A percentile compares a stretch with the other conserved stretches of the same genome.
Evolutionary conservation across 768 basidiomycete species (phyloP).

Genomic region (Lactarius psammicola): DNA sequence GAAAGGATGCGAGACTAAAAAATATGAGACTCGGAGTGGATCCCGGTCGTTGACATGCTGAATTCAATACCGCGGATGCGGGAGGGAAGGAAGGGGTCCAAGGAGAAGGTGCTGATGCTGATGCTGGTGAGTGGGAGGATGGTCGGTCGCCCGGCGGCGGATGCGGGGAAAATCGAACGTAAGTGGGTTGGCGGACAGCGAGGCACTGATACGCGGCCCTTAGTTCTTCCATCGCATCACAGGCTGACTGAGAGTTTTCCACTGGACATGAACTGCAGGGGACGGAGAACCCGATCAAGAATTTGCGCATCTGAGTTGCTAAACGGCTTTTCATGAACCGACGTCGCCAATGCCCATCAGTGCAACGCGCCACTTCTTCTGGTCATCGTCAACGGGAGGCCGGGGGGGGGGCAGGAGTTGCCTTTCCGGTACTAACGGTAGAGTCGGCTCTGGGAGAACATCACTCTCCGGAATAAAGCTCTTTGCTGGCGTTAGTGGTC

Average conservation of each 20-base stretch:
- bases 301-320: neutral
- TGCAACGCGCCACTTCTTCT: slow-evolving; percentile 80
- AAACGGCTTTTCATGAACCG: slow-evolving; percentile 21
- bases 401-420: neutral
- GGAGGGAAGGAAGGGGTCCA: too few species aligned
- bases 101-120: too few species aligned
- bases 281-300: too few species aligned
- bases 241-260: too few species aligned
- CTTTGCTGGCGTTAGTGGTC: slow-evolving; percentile 36
- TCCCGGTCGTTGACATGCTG: neutral
- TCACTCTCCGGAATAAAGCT: slow-evolving; percentile 8
- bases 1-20: neutral
- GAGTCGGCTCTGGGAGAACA: slow-evolving; percentile 27
- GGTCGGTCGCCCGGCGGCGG: too few species aligned
- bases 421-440: slow-evolving; percentile 28
- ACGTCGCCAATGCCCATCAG: slow-evolving; percentile 64
- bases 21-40: too few species aligned
- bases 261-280: too few species aligned
- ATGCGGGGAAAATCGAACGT: too few species aligned
- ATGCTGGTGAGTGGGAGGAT: too few species aligned
- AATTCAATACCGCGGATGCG: neutral
- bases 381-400: slow-evolving; percentile 24
- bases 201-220: too few species aligned
- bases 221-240: too few species aligned
- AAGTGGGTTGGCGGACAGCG: too few species aligned